These are phyloP conservation scores for Candolleomyces eurysporus DNA, from an alignment of 768 basidiomycete genomes.

Conservation along the genomic window DNA sequence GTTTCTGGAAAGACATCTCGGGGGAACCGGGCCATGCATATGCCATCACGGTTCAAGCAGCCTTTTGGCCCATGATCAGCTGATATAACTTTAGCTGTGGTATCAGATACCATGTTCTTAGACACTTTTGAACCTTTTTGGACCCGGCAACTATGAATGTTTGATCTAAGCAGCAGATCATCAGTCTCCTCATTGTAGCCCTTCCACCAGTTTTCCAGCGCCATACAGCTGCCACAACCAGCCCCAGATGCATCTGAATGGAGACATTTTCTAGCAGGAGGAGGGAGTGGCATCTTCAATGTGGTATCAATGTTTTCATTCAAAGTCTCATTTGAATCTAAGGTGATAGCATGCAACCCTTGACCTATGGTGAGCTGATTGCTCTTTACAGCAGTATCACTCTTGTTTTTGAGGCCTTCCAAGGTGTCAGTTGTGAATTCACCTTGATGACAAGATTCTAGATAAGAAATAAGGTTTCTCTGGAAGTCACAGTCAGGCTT, in stretches of 20 bases:
- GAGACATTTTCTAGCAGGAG: conserved; percentile 10
- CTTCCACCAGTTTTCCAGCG: conserved; percentile 12
- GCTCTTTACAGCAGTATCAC: too few species aligned
- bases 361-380: background rate
- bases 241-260: background rate
- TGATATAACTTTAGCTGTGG: background rate
- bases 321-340: too few species aligned
- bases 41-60: conserved; percentile 26
- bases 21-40: conserved; percentile 36
- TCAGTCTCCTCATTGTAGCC: conserved; percentile 20
- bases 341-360: too few species aligned
- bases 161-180: conserved; percentile 26
- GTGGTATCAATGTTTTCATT: conserved; percentile 20
- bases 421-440: conserved; percentile 24
- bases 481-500: conserved; percentile 22
- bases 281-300: conserved; percentile 18
- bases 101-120: background rate
- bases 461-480: conserved; percentile 23
- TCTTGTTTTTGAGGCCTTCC: conserved; percentile 9
- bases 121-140: background rate
- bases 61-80: conserved; percentile 12
- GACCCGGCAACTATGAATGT: conserved; percentile 26
- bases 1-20: conserved; percentile 17
- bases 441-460: conserved; percentile 30
- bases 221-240: conserved; percentile 16